phyloP scores from a whole-genome alignment of 2,329 filamentous ascomycete species.

The Colletotrichum phormii region DNA sequence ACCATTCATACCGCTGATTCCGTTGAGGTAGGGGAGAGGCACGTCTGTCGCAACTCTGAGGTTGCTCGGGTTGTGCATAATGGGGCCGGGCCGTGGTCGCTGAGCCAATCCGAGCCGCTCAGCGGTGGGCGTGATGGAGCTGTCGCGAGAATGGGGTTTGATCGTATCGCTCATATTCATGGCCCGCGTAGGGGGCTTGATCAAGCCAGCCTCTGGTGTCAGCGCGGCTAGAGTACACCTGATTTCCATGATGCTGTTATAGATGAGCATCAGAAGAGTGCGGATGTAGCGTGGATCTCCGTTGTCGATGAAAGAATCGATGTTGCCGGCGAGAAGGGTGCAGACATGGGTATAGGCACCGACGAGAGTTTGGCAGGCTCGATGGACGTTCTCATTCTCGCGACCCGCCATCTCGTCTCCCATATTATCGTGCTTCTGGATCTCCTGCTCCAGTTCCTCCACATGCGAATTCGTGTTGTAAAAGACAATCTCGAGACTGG shows the following conservation, averaged over 20 bases:
- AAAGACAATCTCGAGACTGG: constrained; percentile 74
- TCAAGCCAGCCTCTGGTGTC: constrained; percentile 43
- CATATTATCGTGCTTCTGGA: constrained; percentile 69
- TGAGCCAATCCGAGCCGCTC: constrained; percentile 56
- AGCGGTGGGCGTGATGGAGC: constrained; percentile 63
- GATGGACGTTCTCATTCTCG: constrained; percentile 73
- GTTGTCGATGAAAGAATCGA: constrained; percentile 73
- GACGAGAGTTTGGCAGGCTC: constrained; percentile 72
- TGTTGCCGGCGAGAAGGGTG: constrained; percentile 69
- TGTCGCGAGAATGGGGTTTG: constrained; percentile 62
- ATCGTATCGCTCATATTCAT: constrained; percentile 58
- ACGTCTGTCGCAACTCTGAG: constrained; percentile 69
- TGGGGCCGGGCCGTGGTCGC: constrained; percentile 51
- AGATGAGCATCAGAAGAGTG: constrained; percentile 71
- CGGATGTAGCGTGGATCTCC: constrained; percentile 76
- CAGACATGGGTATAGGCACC: constrained; percentile 75
- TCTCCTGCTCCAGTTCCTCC: constrained; percentile 73
- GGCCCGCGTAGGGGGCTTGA: constrained; percentile 25
- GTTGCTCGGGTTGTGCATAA: constrained; percentile 62
- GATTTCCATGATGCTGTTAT: constrained; percentile 76
- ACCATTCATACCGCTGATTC: constrained; percentile 51
- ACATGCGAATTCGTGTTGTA: constrained; percentile 77
- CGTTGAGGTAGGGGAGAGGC: constrained; percentile 60
- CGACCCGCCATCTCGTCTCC: constrained; percentile 60
- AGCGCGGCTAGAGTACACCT: constrained; percentile 62